Evolutionary conservation across 768 basidiomycete species (phyloP).

Genomic region (Suillus luteus): DNA sequence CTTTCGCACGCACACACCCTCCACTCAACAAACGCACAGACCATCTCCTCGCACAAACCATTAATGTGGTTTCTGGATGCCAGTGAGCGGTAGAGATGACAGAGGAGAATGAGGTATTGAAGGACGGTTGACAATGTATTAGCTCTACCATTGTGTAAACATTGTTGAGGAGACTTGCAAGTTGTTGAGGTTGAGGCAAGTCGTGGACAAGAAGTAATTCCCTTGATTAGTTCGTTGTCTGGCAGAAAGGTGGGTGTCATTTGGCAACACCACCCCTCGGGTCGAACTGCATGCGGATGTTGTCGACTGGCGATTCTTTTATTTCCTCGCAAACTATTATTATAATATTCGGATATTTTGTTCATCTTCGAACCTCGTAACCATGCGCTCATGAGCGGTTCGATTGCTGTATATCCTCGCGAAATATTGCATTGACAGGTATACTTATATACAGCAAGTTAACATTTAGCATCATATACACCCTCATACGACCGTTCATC

Average conservation of each 20-base stretch:
- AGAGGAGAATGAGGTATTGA: not conserved
- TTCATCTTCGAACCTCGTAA: not conserved
- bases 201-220: slow-evolving; percentile 2
- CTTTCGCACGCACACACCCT: slow-evolving; percentile 34
- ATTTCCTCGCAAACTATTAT: slow-evolving; percentile 5
- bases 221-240: not conserved
- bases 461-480: not conserved
- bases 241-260: slow-evolving; percentile 4
- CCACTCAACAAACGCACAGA: slow-evolving; percentile 20
- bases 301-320: not conserved
- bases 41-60: not conserved
- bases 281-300: not conserved
- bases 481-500: not conserved
- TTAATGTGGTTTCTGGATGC: not conserved
- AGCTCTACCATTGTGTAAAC: not conserved
- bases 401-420: not conserved
- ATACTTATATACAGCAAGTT: not conserved
- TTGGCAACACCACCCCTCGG: slow-evolving; percentile 2
- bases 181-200: slow-evolving; percentile 2
- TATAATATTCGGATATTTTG: not conserved
- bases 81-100: not conserved
- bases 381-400: not conserved
- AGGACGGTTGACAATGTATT: not conserved
- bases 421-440: not conserved
- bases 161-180: not conserved